Percentiles rank a stretch among this genome's conserved stretches.
Evolutionary conservation across 108 stramenopile species (phyloP).

Genomic region (Epipyxis sp.): DNA sequence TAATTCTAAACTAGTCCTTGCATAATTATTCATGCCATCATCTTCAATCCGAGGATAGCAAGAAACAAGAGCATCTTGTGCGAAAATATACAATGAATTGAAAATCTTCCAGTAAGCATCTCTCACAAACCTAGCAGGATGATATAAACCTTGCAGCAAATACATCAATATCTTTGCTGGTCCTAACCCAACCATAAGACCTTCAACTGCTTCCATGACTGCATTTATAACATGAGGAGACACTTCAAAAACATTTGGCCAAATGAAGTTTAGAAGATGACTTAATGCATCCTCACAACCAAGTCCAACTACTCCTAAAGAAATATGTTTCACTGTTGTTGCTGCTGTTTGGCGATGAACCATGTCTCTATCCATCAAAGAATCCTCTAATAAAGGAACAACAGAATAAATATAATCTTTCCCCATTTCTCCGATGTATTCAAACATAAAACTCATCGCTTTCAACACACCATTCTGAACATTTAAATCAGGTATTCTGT

Average conservation of each 20-base stretch:
- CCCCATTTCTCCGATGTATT: constrained; percentile 98
- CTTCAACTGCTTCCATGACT: constrained; percentile 96
- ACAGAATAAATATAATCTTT: constrained; percentile 99
- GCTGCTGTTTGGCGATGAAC: constrained; percentile 98
- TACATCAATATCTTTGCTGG: constrained; percentile 82
- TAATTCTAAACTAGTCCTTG: constrained; percentile 79
- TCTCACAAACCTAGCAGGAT: constrained; percentile 94
- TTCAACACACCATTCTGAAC: constrained; percentile 99
- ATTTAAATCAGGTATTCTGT: constrained; percentile 94
- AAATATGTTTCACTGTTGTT: constrained; percentile 92
- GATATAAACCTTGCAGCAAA: constrained; percentile 90
- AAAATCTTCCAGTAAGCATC: constrained; percentile 98
- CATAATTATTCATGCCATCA: constrained; percentile 78
- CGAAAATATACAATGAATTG: constrained; percentile 95
- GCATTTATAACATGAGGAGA: constrained; percentile 95
- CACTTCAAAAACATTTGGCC: constrained; percentile 98
- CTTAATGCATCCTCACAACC: constrained; percentile 95
- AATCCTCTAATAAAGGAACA: constrained; percentile 91
- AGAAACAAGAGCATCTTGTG: constrained; percentile 85
- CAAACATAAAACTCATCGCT: constrained; percentile 97
- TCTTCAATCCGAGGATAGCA: constrained; percentile 82
- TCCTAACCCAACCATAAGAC: constrained; percentile 88
- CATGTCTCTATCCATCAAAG: constrained; percentile 96
- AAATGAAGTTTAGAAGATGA: constrained; percentile 94
- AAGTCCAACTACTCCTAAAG: constrained; percentile 88